phyloP scores from a whole-genome alignment of 768 basidiomycete genomes.

The Cytidiella melzeri region DNA sequence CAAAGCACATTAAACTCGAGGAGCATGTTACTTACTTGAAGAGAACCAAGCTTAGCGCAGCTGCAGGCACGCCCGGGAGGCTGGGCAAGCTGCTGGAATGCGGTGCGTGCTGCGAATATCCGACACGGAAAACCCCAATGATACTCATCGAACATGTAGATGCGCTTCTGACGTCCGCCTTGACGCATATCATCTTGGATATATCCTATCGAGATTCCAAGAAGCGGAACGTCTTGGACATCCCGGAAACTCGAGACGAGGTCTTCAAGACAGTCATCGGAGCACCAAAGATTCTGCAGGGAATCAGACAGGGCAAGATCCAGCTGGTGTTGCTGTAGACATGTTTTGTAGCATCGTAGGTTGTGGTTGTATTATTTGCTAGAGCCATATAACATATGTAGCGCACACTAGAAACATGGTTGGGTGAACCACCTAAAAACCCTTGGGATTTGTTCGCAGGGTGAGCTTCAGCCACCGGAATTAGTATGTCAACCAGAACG shows the following conservation, averaged over 20 bases:
- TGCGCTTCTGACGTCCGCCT: constrained; percentile 61
- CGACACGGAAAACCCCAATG: too few relatives aligned
- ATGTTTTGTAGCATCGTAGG: constrained; percentile 3
- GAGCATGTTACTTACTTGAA: constrained; percentile 82
- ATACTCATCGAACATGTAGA: constrained; percentile 37
- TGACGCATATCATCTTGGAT: constrained; percentile 84
- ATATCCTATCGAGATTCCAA: constrained; percentile 69
- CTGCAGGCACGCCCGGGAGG: constrained; percentile 89
- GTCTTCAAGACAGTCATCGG: constrained; percentile 71
- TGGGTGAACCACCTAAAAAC: constrained; percentile 55
- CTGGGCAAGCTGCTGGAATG: constrained; percentile 72
- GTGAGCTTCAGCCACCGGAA: constrained; percentile 51
- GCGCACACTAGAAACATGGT: constrained; percentile 7
- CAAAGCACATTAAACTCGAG: constrained; percentile 87
- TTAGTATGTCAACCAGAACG: neutral
- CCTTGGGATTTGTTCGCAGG: constrained; percentile 81
- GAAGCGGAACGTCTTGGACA: constrained; percentile 68
- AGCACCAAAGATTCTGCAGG: constrained; percentile 51
- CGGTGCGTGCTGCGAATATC: constrained; percentile 6
- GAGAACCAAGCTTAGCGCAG: constrained; percentile 81
- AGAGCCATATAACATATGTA: constrained; percentile 7
- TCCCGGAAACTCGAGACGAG: constrained; percentile 80
- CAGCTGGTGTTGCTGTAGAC: constrained; percentile 72
- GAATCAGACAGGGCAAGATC: constrained; percentile 65
- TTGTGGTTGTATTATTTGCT: neutral